These are phyloP conservation scores for Neofusicoccum sp. DNA, from an alignment of 2,329 filamentous ascomycete genomes.

Conservation along the genomic window DNA sequence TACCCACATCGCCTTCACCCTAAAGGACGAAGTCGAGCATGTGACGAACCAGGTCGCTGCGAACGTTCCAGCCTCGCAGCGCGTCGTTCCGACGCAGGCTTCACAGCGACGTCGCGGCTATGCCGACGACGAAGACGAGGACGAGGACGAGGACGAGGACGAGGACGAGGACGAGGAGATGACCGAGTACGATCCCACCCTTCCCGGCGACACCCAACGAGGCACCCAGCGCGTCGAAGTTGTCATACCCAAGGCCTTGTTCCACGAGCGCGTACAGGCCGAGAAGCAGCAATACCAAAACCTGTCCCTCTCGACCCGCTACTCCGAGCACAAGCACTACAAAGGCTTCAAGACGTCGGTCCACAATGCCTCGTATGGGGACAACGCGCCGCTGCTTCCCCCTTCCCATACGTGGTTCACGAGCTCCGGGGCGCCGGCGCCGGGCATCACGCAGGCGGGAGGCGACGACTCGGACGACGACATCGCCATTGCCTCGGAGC, in stretches of 20 bases:
- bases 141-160: slow-evolving; percentile 38
- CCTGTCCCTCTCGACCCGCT: slow-evolving; percentile 43
- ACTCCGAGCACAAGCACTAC: slow-evolving; percentile 61
- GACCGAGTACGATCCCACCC: slow-evolving; percentile 41
- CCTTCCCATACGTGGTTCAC: slow-evolving; percentile 63
- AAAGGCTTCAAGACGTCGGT: slow-evolving; percentile 60
- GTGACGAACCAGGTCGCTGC: slow-evolving; percentile 38
- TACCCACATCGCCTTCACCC: slow-evolving; percentile 45
- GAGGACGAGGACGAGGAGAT: slow-evolving; percentile 38
- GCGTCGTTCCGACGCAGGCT: background rate
- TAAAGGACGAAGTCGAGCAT: slow-evolving; percentile 45
- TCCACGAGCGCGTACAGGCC: slow-evolving; percentile 37
- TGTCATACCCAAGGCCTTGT: slow-evolving; percentile 37
- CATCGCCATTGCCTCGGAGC: slow-evolving; percentile 63
- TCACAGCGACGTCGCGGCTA: background rate
- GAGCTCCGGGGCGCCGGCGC: slow-evolving; percentile 44
- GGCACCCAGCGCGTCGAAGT: slow-evolving; percentile 29
- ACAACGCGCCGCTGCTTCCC: slow-evolving; percentile 54
- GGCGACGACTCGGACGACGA: slow-evolving; percentile 63
- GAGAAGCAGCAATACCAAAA: slow-evolving; percentile 46
- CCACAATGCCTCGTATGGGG: slow-evolving; percentile 59
- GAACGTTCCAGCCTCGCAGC: slow-evolving; percentile 22
- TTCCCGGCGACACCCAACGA: slow-evolving; percentile 37
- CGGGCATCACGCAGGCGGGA: slow-evolving; percentile 37
- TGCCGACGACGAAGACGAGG: slow-evolving; percentile 34